Evolutionary conservation across 306 rosid genomes (phyloP).

Genomic region (Senna siamea): DNA sequence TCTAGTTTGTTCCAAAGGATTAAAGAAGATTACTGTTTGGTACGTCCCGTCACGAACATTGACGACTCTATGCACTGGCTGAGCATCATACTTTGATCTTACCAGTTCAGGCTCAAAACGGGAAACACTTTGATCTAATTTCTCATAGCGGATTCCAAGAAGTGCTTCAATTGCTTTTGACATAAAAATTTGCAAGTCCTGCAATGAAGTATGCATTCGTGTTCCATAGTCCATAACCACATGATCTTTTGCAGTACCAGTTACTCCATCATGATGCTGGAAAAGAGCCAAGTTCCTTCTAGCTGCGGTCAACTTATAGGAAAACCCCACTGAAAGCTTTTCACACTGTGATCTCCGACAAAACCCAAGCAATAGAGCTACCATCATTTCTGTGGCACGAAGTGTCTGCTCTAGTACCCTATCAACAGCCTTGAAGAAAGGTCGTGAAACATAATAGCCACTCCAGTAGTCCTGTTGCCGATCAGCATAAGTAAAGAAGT

Average conservation of each 20-base stretch:
- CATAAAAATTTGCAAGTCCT: slow-evolving; percentile 92
- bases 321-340: slow-evolving; percentile 75
- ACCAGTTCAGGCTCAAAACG: slow-evolving; percentile 80
- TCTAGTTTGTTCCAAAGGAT: slow-evolving; percentile 86
- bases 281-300: slow-evolving; percentile 97
- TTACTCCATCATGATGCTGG: slow-evolving; percentile 99
- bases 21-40: slow-evolving; percentile 68
- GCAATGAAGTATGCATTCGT: slow-evolving; percentile 92
- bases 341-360: slow-evolving; percentile 88
- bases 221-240: slow-evolving; percentile 90
- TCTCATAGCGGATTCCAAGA: slow-evolving; percentile 83
- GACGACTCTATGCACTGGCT: slow-evolving; percentile 76
- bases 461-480: slow-evolving; percentile 98
- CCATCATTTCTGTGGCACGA: slow-evolving; percentile 89
- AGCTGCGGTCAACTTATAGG: slow-evolving; percentile 91
- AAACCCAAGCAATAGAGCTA: slow-evolving; percentile 75
- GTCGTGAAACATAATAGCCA: slow-evolving; percentile 97
- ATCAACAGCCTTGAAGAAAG: slow-evolving; percentile 98
- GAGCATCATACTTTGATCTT: slow-evolving; percentile 87
- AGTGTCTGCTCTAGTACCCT: slow-evolving; percentile 91
- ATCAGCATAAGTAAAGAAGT: slow-evolving; percentile 95
- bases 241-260: slow-evolving; percentile 97
- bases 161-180: slow-evolving; percentile 83
- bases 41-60: slow-evolving; percentile 61
- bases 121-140: slow-evolving; percentile 71